Percentiles rank a stretch among this genome's conserved stretches.
Conservation (phyloP, 2,329 filamentous ascomycete genomes). For the Byssochlamys sp. region DNA sequence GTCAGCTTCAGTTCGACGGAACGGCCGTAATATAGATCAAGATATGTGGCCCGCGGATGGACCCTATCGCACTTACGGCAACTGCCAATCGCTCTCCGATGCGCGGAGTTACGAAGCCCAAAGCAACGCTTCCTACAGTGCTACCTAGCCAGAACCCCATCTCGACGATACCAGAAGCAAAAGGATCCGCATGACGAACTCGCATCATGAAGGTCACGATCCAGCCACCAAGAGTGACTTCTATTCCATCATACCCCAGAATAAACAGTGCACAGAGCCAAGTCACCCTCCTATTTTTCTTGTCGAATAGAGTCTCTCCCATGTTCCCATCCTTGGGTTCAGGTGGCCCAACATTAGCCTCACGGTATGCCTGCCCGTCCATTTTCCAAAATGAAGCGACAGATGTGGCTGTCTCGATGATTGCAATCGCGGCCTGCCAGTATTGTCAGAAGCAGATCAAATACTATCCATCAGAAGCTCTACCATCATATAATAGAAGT, state of each 20-base stretch:
- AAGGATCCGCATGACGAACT: constrained; percentile 58
- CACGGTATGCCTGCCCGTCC: constrained; percentile 7
- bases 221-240: constrained; percentile 65
- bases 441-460: not conserved
- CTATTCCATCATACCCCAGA: constrained; percentile 67
- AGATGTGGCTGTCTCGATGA: constrained; percentile 42
- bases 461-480: constrained; percentile 50
- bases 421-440: constrained; percentile 29
- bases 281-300: constrained; percentile 37
- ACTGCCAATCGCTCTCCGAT: constrained; percentile 60
- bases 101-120: constrained; percentile 65
- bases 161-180: constrained; percentile 63
- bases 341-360: not conserved
- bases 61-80: constrained; percentile 18
- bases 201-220: constrained; percentile 80
- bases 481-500: constrained; percentile 67
- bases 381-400: constrained; percentile 10
- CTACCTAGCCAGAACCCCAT: constrained; percentile 80
- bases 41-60: not conserved
- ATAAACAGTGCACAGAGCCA: constrained; percentile 66
- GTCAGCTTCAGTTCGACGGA: not conserved
- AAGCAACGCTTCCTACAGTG: constrained; percentile 59
- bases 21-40: not conserved
- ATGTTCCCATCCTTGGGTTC: constrained; percentile 2
- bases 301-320: constrained; percentile 6